Evolutionary conservation across 2,329 filamentous ascomycete species (phyloP).

Genomic region (Phoma herbarum): DNA sequence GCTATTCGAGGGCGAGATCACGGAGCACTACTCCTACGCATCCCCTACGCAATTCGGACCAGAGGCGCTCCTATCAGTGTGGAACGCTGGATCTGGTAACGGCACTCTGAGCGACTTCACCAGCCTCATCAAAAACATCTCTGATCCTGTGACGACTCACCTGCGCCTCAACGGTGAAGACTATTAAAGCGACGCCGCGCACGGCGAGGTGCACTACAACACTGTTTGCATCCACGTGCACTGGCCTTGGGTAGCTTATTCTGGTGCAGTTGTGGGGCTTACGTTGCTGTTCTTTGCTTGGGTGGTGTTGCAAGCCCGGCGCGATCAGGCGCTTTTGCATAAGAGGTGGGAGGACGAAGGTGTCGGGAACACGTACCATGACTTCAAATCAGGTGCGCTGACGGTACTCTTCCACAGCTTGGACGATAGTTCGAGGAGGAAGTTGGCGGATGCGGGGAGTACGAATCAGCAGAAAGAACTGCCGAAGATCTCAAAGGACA

Average conservation of each 20-base stretch:
- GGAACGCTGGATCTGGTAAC: constrained; percentile 20
- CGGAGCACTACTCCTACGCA: not conserved
- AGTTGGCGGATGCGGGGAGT: not conserved
- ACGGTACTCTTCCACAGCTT: constrained; percentile 3
- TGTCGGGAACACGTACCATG: not conserved
- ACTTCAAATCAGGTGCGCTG: constrained; percentile 4
- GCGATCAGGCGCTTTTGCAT: not conserved
- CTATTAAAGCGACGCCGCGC: constrained; percentile 3
- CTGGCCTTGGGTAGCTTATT: constrained; percentile 7
- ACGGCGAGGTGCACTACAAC: constrained; percentile 13
- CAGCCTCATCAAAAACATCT: constrained; percentile 16
- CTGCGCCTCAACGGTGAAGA: constrained; percentile 7
- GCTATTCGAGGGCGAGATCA: not conserved
- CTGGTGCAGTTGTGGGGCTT: not conserved
- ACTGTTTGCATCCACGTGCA: constrained; percentile 19
- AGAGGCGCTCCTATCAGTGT: constrained; percentile 14
- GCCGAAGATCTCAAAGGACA: not conserved
- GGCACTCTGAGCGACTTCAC: constrained; percentile 19
- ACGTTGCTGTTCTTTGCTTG: constrained; percentile 19
- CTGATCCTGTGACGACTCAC: constrained; percentile 16
- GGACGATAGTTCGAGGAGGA: not conserved
- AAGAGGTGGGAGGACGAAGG: not conserved
- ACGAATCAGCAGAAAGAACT: constrained; percentile 1
- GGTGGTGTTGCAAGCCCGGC: constrained; percentile 1
- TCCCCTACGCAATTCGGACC: not conserved